Evolutionary conservation across 106 monocot genomes (phyloP).

Genomic region (Dendrobium catenatum): DNA sequence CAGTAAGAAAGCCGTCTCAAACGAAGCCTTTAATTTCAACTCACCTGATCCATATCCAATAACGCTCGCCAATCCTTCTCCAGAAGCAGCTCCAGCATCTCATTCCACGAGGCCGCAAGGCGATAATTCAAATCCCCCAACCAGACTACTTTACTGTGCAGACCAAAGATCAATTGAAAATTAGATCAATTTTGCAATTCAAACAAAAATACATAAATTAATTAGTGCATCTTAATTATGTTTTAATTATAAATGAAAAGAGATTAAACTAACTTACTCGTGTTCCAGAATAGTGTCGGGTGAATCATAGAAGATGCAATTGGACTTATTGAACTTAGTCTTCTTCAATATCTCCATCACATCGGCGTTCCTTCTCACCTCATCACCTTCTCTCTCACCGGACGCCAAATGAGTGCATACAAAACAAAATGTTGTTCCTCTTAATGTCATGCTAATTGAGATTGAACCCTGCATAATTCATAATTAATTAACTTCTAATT

Average conservation of each 20-base stretch:
- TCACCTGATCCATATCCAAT: constrained; percentile 30
- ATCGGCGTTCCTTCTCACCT: constrained; percentile 38
- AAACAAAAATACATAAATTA: not conserved
- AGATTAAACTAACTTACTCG: constrained; percentile 23
- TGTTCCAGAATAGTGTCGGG: constrained; percentile 41
- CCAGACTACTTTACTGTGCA: constrained; percentile 39
- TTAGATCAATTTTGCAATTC: not conserved
- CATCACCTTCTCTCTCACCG: constrained; percentile 54
- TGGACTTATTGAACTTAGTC: constrained; percentile 22
- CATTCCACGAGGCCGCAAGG: not conserved
- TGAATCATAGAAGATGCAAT: not conserved
- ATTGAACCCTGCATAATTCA: constrained; percentile 37
- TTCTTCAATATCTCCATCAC: constrained; percentile 43
- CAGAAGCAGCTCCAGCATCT: constrained; percentile 14
- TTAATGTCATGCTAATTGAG: constrained; percentile 48
- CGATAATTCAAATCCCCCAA: constrained; percentile 38
- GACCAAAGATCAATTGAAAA: not conserved
- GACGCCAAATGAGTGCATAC: constrained; percentile 59
- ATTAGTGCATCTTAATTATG: too few species aligned
- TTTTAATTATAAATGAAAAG: not conserved
- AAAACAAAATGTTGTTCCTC: constrained; percentile 42
- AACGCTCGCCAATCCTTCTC: constrained; percentile 24
- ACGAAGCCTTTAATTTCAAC: not conserved
- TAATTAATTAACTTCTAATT: not conserved
- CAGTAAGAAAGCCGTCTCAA: too few species aligned